phyloP scores from a whole-genome alignment of 176 grass and related monocot genomes.

The Cymbopogon citratus region DNA sequence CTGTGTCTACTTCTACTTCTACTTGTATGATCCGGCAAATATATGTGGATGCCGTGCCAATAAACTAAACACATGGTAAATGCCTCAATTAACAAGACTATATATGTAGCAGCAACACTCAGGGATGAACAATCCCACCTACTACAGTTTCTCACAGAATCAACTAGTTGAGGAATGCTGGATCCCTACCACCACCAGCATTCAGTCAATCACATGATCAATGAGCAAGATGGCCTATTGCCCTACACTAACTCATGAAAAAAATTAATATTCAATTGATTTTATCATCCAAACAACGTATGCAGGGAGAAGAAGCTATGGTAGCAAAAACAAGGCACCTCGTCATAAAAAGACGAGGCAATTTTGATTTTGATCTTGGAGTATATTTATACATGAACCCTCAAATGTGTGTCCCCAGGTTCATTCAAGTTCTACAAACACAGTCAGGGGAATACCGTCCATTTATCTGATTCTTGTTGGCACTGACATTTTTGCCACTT shows the following conservation, averaged over 20 bases:
- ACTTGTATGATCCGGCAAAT: not conserved
- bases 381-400: not conserved
- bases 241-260: not conserved
- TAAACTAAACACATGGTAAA: not conserved
- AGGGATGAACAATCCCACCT: not conserved
- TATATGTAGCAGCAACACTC: not conserved
- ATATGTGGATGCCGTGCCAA: not conserved
- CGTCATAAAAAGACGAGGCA: not conserved
- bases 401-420: not conserved
- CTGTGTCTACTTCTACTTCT: not conserved
- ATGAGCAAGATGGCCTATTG: not conserved
- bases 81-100: not conserved
- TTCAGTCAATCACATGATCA: not conserved
- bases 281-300: not conserved
- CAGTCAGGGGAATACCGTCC: not conserved
- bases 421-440: not conserved
- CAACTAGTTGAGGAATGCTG: not conserved
- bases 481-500: not conserved
- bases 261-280: not conserved
- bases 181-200: not conserved
- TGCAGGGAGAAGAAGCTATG: not conserved
- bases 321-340: not conserved
- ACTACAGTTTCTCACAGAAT: not conserved
- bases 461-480: not conserved
- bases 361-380: not conserved